A percentile compares a stretch with the other conserved stretches of the same genome.
Evolutionary conservation across 306 rosid species (phyloP).

Genomic region (peach (Prunus persica)): Prunus_persica_NCBIv2 NC_034016.1:98001-98500

Average conservation of each 20-base stretch:
- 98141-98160: too few species aligned
- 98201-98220: too few species aligned
- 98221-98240: not conserved
- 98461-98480: not conserved
- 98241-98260: not conserved
- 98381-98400: slow-evolving; percentile 60
- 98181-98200: too few species aligned
- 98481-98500: not conserved
- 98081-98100: too few species aligned
- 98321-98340: slow-evolving; percentile 36
- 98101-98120: too few species aligned
- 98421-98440: slow-evolving; percentile 56
- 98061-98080: too few species aligned
- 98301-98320: slow-evolving; percentile 19
- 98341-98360: slow-evolving; percentile 35
- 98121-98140: too few species aligned
- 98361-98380: slow-evolving; percentile 79
- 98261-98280: not conserved
- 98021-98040: too few species aligned
- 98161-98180: too few species aligned
- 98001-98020: too few species aligned
- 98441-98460: slow-evolving; percentile 34
- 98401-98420: slow-evolving; percentile 62
- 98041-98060: too few species aligned
- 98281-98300: not conserved